phyloP scores from a whole-genome alignment of 2,329 filamentous ascomycete species.

The Elsinoe australis region DNA sequence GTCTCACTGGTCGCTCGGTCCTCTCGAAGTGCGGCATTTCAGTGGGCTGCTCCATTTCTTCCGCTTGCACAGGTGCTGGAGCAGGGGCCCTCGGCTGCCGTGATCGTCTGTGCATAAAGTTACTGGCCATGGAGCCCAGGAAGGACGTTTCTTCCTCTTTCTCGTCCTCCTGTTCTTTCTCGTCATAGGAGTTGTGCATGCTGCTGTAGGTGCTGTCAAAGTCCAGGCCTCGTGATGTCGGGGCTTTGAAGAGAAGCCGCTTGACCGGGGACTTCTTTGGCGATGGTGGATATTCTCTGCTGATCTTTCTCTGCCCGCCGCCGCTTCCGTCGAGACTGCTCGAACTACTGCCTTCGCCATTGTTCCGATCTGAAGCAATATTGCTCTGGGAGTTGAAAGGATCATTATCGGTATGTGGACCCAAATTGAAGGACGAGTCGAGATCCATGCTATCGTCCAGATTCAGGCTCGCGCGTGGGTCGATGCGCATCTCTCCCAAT shows the following conservation, averaged over 20 bases:
- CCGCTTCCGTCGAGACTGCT: background rate
- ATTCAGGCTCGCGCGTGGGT: background rate
- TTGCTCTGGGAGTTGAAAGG: too few species aligned
- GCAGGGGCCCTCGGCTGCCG: too few species aligned
- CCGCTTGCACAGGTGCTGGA: too few species aligned
- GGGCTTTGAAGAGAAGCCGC: slow-evolving; percentile 7
- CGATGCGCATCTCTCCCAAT: slow-evolving; percentile 12
- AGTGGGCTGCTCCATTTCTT: background rate
- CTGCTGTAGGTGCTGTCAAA: slow-evolving; percentile 11
- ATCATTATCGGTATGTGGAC: slow-evolving; percentile 2
- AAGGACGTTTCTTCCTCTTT: background rate
- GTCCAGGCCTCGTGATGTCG: background rate
- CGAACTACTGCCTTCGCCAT: too few species aligned
- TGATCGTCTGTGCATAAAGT: background rate
- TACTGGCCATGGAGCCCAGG: background rate
- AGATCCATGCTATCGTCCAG: slow-evolving; percentile 7
- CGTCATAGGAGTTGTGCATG: background rate
- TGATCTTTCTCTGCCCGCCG: slow-evolving; percentile 8
- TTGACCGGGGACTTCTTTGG: slow-evolving; percentile 16
- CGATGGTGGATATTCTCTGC: slow-evolving; percentile 9
- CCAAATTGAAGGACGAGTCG: slow-evolving; percentile 1
- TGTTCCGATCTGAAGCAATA: too few species aligned
- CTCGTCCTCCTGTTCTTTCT: background rate
- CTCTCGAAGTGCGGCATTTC: slow-evolving; percentile 1
- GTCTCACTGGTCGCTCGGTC: background rate